These are phyloP conservation scores for Erysimum cheiranthoides DNA, from an alignment of 345 rosid genomes.

Conservation along the genomic window DNA sequence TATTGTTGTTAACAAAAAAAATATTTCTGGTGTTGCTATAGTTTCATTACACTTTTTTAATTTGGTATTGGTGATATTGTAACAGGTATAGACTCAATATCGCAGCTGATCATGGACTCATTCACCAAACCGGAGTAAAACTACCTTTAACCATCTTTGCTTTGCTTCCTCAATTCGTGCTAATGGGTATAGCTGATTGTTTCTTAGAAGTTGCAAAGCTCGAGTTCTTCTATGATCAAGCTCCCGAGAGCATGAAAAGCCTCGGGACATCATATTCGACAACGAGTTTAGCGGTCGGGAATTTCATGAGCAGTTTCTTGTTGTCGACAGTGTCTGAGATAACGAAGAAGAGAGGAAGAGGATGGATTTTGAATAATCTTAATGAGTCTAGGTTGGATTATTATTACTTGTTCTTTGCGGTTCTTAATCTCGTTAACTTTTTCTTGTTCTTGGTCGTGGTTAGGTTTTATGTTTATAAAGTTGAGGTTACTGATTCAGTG, in stretches of 20 bases:
- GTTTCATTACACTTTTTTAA: neutral
- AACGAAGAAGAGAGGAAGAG: constrained; percentile 54
- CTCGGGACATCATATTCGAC: constrained; percentile 76
- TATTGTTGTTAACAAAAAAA: too few relatives aligned
- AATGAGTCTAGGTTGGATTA: constrained; percentile 71
- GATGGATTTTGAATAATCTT: constrained; percentile 76
- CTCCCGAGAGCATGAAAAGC: constrained; percentile 83
- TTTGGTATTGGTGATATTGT: neutral
- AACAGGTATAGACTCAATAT: constrained; percentile 61
- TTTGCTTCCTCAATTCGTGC: constrained; percentile 74
- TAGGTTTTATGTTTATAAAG: constrained; percentile 60
- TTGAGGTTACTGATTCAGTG: constrained; percentile 60
- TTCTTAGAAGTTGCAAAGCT: constrained; percentile 79
- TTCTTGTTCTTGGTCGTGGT: constrained; percentile 61
- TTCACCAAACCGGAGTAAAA: constrained; percentile 31
- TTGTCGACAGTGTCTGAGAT: constrained; percentile 55
- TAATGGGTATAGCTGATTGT: constrained; percentile 77
- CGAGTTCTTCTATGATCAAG: constrained; percentile 90
- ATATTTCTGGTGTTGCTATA: neutral
- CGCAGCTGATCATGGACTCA: constrained; percentile 48
- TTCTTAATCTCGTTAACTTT: constrained; percentile 59
- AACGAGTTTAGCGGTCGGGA: constrained; percentile 65
- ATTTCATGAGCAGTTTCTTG: constrained; percentile 71
- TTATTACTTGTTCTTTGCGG: constrained; percentile 66
- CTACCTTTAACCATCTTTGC: constrained; percentile 67